Conservation (phyloP, 768 basidiomycete genomes). For the Coprinopsis sp. region DNA sequence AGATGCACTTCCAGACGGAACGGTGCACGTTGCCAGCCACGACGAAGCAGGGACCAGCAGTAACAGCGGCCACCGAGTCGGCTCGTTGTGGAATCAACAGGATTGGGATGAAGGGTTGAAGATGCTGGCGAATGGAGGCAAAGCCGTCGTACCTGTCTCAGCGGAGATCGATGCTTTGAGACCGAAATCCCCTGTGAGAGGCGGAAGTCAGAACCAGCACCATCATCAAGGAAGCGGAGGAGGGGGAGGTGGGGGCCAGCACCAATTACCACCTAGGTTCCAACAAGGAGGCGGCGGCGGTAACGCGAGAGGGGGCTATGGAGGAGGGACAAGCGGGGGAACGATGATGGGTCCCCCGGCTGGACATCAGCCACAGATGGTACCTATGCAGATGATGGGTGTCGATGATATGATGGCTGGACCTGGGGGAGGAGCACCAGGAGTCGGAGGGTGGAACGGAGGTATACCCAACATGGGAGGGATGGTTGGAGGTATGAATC, state of each 20-base stretch:
- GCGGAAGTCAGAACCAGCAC: background rate
- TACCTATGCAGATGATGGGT: slow-evolving; percentile 16
- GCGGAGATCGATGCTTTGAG: slow-evolving; percentile 79
- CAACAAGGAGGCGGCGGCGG: slow-evolving; percentile 9
- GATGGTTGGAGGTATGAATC: slow-evolving; percentile 12
- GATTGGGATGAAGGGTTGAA: slow-evolving; percentile 62
- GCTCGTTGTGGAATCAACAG: slow-evolving; percentile 55
- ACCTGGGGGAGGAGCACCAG: slow-evolving; percentile 2
- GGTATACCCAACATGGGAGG: slow-evolving; percentile 8
- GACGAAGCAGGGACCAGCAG: slow-evolving; percentile 39
- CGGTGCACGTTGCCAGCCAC: slow-evolving; percentile 35
- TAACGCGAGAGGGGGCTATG: slow-evolving; percentile 1
- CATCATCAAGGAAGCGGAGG: slow-evolving; percentile 6
- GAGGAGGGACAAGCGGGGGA: slow-evolving; percentile 5
- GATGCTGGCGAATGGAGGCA: slow-evolving; percentile 49
- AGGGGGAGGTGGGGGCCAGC: slow-evolving; percentile 5
- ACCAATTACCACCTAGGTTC: slow-evolving; percentile 4
- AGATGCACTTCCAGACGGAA: slow-evolving; percentile 27
- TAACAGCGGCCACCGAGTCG: too few species aligned
- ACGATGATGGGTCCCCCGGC: slow-evolving; percentile 9
- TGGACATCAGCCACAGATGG: slow-evolving; percentile 19
- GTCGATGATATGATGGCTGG: slow-evolving; percentile 13
- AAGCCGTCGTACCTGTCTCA: slow-evolving; percentile 65
- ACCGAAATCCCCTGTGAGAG: slow-evolving; percentile 72
- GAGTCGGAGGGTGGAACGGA: slow-evolving; percentile 1